Evolutionary conservation across 805 yeast species (phyloP).

Genomic region (Tetrapisispora taiwanensis): DNA sequence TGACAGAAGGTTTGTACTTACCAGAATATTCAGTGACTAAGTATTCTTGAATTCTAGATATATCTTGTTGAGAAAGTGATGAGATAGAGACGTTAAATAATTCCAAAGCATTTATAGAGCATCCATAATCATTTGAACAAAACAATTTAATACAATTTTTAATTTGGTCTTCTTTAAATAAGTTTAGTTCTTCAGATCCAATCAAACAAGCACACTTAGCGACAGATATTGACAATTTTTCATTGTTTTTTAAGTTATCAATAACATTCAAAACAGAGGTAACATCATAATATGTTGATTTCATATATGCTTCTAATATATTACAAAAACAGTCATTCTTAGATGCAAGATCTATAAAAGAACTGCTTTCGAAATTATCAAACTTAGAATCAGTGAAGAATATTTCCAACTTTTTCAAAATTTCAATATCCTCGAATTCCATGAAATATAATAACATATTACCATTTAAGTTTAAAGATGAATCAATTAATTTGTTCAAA

Average conservation of each 20-base stretch:
- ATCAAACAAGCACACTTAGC: constrained; percentile 8
- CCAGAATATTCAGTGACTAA: constrained; percentile 18
- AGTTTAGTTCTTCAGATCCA: not conserved
- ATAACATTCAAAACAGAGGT: constrained; percentile 4
- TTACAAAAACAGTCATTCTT: constrained; percentile 1
- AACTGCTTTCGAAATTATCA: constrained; percentile 3
- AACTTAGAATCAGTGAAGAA: constrained; percentile 4
- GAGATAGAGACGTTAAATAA: constrained; percentile 7
- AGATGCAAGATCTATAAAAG: constrained; percentile 5
- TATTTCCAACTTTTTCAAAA: not conserved
- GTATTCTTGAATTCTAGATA: constrained; percentile 17
- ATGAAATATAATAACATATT: not conserved
- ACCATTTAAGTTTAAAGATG: not conserved
- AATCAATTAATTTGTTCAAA: not conserved
- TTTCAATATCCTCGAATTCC: not conserved
- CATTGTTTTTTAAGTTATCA: not conserved
- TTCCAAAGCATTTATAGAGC: constrained; percentile 1
- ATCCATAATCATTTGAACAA: not conserved
- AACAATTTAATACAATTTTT: not conserved
- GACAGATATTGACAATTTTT: constrained; percentile 1
- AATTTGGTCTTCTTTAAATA: not conserved
- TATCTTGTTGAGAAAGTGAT: constrained; percentile 17
- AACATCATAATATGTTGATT: constrained; percentile 7
- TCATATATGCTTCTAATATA: constrained; percentile 9
- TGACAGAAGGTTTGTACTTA: constrained; percentile 26